Base-by-base conservation (phyloP, 2,329 filamentous ascomycete species). In the Tolypocladium nubicola region DNA sequence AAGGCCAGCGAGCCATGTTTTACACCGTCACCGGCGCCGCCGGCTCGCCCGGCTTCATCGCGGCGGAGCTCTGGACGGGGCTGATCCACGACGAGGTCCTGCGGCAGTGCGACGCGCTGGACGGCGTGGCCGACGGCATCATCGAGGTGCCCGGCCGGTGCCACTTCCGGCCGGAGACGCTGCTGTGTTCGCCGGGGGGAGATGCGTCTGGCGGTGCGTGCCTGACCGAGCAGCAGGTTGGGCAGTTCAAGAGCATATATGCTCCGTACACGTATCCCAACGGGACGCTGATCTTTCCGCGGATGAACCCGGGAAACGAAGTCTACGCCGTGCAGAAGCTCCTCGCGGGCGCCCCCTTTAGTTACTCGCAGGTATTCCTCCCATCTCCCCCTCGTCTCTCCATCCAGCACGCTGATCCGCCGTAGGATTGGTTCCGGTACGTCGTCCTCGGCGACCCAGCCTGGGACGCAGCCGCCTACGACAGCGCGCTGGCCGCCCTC, bases 41-140 rank as follows among this genome's bases (percentile, higher is more conserved):
- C 0, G 61, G 55, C 21, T 65, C 68, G 1, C 35, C 58, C n/a
- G 60, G 59, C 33, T 72, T 68, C 57, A 62, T 71, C 35, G 59
- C 58, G 5, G 23, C 61, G 1, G 59, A 61, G 2, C 52, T 60
- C 1, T 69, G 66, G 63, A 62, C 52, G 2, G 55, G 56, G 2
- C 58, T 68, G 4, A 61, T 66, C 41, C 58, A 66, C 33, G 61
- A 66, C 39, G 58, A 60, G 21, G 1, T 67, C 61, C 33, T 67
- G 10, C 49, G 54, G 69, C 79, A 82, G 62, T 82, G 80, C 61
- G 80, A 82, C 64, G 67, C 57, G 4, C 66, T 75, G 43, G 79
- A 82, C 61, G 78, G 79, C 1, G 67, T 78, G 8, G 57, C 64
- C 4, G 79, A 83, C 59, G 73, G 71, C 21, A 77, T 82, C 60